Evolutionary conservation across 108 stramenopile species (phyloP).

Genomic region (Skeletonema tropicum): DNA sequence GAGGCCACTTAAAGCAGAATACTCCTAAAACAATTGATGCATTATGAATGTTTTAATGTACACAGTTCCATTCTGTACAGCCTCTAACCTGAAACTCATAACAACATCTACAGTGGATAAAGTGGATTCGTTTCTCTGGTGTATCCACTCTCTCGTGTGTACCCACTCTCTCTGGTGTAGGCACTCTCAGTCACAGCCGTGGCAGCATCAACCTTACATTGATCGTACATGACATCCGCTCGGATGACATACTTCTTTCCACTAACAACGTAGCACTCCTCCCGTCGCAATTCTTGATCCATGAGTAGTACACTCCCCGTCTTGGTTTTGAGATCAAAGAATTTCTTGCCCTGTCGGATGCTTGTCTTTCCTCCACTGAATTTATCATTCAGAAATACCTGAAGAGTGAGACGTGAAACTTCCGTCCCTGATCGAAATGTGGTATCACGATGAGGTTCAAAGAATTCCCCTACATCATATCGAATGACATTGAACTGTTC

Average conservation of each 20-base stretch:
- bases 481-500: not conserved
- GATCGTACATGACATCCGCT: not conserved
- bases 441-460: constrained; percentile 1
- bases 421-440: not conserved
- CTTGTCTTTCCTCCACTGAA: not conserved
- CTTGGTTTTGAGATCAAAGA: not conserved
- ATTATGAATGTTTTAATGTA: no score
- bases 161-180: no score
- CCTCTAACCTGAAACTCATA: no score
- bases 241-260: not conserved
- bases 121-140: no score
- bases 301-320: not conserved
- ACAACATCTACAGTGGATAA: no score
- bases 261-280: not conserved
- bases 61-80: no score
- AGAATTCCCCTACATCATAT: not conserved
- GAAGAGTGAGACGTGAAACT: not conserved
- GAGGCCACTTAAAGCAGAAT: no score
- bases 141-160: no score
- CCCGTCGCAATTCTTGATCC: not conserved
- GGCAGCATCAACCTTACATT: not conserved
- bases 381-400: not conserved
- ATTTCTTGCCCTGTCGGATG: not conserved
- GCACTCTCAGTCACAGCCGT: not conserved
- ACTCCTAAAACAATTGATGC: no score